phyloP scores from a whole-genome alignment of 768 basidiomycete species.

The Psilocybe tampanensis region DNA sequence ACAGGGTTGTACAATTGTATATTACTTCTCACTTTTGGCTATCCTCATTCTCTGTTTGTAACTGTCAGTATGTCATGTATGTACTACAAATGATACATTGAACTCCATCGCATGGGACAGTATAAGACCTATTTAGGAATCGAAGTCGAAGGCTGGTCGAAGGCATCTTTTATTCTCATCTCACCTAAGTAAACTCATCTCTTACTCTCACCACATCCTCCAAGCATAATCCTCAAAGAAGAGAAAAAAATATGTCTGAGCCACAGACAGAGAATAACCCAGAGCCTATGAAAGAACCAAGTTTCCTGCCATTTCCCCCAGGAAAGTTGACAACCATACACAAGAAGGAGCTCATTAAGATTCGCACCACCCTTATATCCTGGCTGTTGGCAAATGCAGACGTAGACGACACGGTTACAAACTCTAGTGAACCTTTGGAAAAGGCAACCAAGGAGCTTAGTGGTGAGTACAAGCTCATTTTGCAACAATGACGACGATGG shows the following conservation, averaged over 20 bases:
- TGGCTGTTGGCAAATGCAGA: constrained; percentile 18
- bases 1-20: constrained; percentile 26
- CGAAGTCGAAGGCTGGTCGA: too few species aligned
- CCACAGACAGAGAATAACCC: constrained; percentile 3
- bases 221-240: background rate
- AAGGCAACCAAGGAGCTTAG: constrained; percentile 17
- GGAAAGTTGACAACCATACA: constrained; percentile 17
- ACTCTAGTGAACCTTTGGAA: constrained; percentile 13
- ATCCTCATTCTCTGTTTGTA: background rate
- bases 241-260: background rate
- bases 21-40: constrained; percentile 19
- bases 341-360: constrained; percentile 16
- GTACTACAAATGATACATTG: background rate
- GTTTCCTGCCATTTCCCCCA: constrained; percentile 16
- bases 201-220: background rate
- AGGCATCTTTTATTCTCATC: background rate
- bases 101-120: background rate
- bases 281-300: background rate
- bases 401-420: constrained; percentile 14
- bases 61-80: background rate
- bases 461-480: constrained; percentile 9
- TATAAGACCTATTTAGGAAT: background rate
- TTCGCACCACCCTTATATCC: constrained; percentile 19
- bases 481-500: background rate
- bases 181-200: background rate